Evolutionary conservation across 805 yeast genomes (phyloP), one percentile per base, ranked within the genome.

Genomic region (Suhomyces sp.): DNA sequence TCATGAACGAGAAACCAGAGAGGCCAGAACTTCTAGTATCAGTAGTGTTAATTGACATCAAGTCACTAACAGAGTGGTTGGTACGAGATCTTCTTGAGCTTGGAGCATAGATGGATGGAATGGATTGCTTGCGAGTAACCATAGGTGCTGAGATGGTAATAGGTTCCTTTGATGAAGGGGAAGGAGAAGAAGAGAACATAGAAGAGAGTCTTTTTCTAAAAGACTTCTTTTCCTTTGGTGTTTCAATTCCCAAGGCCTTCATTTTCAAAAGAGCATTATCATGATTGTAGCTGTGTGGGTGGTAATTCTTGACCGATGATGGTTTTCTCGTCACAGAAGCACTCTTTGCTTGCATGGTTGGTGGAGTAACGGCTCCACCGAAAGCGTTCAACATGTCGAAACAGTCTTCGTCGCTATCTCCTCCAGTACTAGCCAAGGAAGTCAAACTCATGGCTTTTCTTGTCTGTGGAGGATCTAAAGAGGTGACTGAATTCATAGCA

Each of bases 1-100:
- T 22, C 42, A 54, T 41, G 41, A 57, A 45, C 13, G 61, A 50
- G 28, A 56, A 56, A n/a, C 58, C 58, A 13, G 55, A 47, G 19
- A 47, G 22, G n/a, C 36, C 25, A 7, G 59, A 49, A 14, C 30
- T 28, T 12, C 24, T 29, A 15, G 53, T 37, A 4, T 44, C 54
- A 23, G 16, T 30, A 8, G 58, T 40, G 29, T 29, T 31, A 27
- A 54, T 40, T 6, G 62, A 53, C 7, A 36, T 37, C 25, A 38
- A 27, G 35, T 53, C 58, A 22, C 36, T 25, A 19, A 26, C 22
- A 21, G 36, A 38, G 8, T 16, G 24, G 21, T 19, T 18, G 10
- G 25, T 17, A 10, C 13, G 20, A 11, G 38, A 19, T 12, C 22
- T 29, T 29, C 26, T 22, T 20, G 17, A 12, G 10, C 13, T 19